Conservation (phyloP, 306 rosid species). For the Quercus ilex region DNA sequence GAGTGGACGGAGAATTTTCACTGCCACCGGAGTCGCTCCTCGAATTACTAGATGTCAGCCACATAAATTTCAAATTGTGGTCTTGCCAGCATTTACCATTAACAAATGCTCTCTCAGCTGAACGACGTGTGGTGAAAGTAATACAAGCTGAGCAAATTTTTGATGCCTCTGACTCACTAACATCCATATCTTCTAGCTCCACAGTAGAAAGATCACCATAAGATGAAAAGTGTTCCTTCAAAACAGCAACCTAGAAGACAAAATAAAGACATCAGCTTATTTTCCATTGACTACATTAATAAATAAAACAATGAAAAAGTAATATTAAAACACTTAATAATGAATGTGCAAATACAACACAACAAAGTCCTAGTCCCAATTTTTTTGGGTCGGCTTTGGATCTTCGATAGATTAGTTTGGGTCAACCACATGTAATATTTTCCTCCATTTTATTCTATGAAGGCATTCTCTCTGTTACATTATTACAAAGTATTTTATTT, state of each 20-base stretch:
- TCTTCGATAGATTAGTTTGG: no score
- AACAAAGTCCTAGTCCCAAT: no score
- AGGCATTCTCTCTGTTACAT: no score
- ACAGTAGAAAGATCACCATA: slow-evolving; percentile 59
- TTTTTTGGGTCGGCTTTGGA: no score
- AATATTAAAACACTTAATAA: background rate
- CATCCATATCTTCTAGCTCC: slow-evolving; percentile 52
- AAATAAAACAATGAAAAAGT: background rate
- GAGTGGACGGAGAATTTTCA: slow-evolving; percentile 48
- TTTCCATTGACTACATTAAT: background rate
- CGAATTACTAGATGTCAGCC: slow-evolving; percentile 50
- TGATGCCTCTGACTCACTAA: slow-evolving; percentile 44
- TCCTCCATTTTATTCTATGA: no score
- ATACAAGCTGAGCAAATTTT: slow-evolving; percentile 34
- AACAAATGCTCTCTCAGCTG: slow-evolving; percentile 72
- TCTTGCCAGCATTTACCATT: slow-evolving; percentile 80
- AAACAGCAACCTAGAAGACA: slow-evolving; percentile 49
- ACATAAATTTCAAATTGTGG: slow-evolving; percentile 52
- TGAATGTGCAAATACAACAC: no score
- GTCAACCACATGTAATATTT: no score
- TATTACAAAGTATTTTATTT: background rate
- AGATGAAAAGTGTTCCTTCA: slow-evolving; percentile 76
- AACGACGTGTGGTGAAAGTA: slow-evolving; percentile 55
- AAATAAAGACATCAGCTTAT: slow-evolving; percentile 10
- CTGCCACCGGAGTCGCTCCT: slow-evolving; percentile 36